These are phyloP conservation scores for Centaurea solstitialis DNA, from an alignment of 129 eudicot species.

Conservation along the genomic window DNA sequence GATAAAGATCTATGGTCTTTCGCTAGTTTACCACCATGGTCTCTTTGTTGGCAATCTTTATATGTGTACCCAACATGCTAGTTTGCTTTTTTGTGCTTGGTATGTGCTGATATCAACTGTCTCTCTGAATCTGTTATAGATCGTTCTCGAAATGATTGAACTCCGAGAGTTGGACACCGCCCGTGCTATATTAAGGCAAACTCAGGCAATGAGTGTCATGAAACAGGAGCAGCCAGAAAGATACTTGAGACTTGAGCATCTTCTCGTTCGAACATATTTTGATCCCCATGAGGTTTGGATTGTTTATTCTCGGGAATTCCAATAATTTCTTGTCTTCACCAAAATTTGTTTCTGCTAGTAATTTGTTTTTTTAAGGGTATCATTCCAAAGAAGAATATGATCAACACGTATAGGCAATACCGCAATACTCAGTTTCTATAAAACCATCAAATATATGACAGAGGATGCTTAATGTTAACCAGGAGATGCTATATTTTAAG, in stretches of 20 bases:
- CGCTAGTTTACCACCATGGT: neutral
- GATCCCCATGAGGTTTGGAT: slow-evolving; percentile 89
- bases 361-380: neutral
- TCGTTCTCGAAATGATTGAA: slow-evolving; percentile 99
- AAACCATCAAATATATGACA: too few relatives aligned
- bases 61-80: neutral
- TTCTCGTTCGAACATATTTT: slow-evolving; percentile 96
- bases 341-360: neutral
- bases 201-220: slow-evolving; percentile 99
- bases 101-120: slow-evolving; percentile 12
- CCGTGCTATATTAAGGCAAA: slow-evolving; percentile 95
- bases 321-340: neutral
- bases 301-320: slow-evolving; percentile 9
- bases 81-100: slow-evolving; percentile 2
- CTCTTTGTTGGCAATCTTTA: neutral
- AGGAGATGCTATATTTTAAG: too few relatives aligned
- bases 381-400: neutral
- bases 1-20: neutral
- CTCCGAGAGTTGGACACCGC: slow-evolving; percentile 98
- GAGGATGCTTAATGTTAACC: too few relatives aligned
- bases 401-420: too few relatives aligned
- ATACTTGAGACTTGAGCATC: slow-evolving; percentile 93
- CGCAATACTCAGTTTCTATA: too few relatives aligned
- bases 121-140: slow-evolving; percentile 40
- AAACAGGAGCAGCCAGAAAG: slow-evolving; percentile 99